Conservation (phyloP, 1,284 basidiomycete genomes). For the Ceratorhiza oryzae-sativae region DNA sequence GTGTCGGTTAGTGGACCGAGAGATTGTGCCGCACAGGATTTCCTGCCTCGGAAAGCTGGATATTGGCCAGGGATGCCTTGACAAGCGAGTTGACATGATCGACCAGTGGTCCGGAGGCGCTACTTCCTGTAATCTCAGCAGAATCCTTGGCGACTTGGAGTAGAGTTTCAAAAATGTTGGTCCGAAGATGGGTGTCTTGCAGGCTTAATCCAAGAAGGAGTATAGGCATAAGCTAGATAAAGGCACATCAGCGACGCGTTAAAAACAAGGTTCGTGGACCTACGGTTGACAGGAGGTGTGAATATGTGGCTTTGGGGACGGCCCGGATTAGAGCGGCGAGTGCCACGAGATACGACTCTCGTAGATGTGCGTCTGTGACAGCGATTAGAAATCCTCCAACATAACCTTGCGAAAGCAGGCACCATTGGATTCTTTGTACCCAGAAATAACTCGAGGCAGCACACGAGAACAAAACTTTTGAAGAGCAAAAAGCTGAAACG, state of each 20-base stretch:
- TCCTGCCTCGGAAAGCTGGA: slow-evolving; percentile 34
- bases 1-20: slow-evolving; percentile 38
- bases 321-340: slow-evolving; percentile 83
- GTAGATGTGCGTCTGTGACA: slow-evolving; percentile 57
- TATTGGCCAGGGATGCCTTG: slow-evolving; percentile 62
- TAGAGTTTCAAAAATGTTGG: slow-evolving; percentile 82
- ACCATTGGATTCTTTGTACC: slow-evolving; percentile 53
- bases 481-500: slow-evolving; percentile 74
- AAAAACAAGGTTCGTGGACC: slow-evolving; percentile 44
- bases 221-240: slow-evolving; percentile 81
- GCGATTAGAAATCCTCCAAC: not conserved
- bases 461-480: slow-evolving; percentile 83
- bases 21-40: slow-evolving; percentile 41
- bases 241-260: not conserved
- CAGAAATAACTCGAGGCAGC: slow-evolving; percentile 76
- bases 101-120: slow-evolving; percentile 53
- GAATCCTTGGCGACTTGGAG: slow-evolving; percentile 70
- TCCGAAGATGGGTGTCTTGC: slow-evolving; percentile 73
- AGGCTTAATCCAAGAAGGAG: slow-evolving; percentile 85
- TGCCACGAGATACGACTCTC: slow-evolving; percentile 82
- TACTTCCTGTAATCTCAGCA: slow-evolving; percentile 11
- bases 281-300: slow-evolving; percentile 70
- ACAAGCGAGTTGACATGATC: slow-evolving; percentile 76
- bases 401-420: not conserved
- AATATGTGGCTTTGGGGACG: slow-evolving; percentile 78